Evolutionary conservation across 2,329 filamentous ascomycete species (phyloP).

Genomic region (Cladosporium sp.): DNA sequence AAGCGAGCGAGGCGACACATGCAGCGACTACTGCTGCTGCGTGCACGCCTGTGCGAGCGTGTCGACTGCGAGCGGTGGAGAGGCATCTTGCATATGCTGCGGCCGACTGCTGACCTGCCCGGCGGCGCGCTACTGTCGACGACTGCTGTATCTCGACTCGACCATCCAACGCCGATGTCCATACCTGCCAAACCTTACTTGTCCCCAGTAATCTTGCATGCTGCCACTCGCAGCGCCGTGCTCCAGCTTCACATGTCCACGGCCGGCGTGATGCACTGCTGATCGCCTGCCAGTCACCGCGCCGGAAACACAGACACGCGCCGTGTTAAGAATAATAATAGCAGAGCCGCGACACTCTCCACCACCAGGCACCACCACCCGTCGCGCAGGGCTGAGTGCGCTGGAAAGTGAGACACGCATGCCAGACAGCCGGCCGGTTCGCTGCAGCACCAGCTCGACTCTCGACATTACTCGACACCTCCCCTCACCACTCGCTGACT

Average conservation of each 20-base stretch:
- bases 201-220: background rate
- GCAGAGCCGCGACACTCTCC: background rate
- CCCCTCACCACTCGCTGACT: background rate
- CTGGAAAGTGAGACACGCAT: constrained; percentile 1
- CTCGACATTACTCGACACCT: background rate
- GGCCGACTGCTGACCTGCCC: background rate
- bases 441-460: constrained; percentile 5
- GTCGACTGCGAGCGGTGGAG: background rate
- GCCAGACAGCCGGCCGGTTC: background rate
- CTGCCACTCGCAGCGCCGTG: background rate
- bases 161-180: background rate
- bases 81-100: no score
- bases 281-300: no score
- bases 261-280: background rate
- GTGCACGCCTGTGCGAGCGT: background rate
- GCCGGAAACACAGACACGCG: background rate
- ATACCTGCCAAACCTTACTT: background rate
- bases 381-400: constrained; percentile 6
- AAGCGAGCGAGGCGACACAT: background rate
- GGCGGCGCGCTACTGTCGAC: background rate
- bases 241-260: background rate
- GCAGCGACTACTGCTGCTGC: background rate
- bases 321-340: background rate
- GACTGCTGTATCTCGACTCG: background rate
- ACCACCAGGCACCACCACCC: background rate